Evolutionary conservation across 2,329 filamentous ascomycete species (phyloP), one percentile per base, ranked within the genome.

Genomic region (Scedosporium boydii): DNA sequence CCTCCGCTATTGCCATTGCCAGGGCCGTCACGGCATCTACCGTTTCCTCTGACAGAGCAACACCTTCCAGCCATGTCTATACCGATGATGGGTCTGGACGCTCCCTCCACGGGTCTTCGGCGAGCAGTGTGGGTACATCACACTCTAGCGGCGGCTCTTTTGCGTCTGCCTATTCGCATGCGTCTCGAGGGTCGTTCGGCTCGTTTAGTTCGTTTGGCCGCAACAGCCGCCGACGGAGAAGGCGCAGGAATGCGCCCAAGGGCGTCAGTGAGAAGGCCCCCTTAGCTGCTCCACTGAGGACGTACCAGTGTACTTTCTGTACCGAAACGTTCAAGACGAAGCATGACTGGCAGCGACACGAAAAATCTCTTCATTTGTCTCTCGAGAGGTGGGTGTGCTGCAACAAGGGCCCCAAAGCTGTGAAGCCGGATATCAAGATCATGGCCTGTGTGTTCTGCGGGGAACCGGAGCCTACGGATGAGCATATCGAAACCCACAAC

Each of bases 331-430:
- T 87, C 72, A 78, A 84, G 66, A 87, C 85, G 3, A 88, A 88
- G 70, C 84, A 88, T 68, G 85, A 88, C 71, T 88, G 85, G 85
- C 84, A 87, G 68, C 78, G 87, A 63, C 87, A 90, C 70, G 87
- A 91, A 69, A 87, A 87, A 67, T 86, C 85, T 59, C 76, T 86
- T 66, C 87, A 83, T 70, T 73, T 83, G 67, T 90, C 83, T 6
- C 82, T 88, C 0, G 85, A 84, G 74, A 79, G 79, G 63, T 90
- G 81, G 88, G 83, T 86, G 64, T 90, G 82, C 69, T 80, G 81
- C 3, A 84, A 84, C 55, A 78, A 83, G 55, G 84, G 85, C 0
- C 75, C 82, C 16, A 77, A 74, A 5, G 80, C 80, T 4, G 72
- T 86, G 42, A 82, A 87, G 63, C 80, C 84, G 1, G 81, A 85